These are phyloP conservation scores for Penicillium italicum DNA, from an alignment of 2,329 filamentous ascomycete species.

Conservation along the genomic window DNA sequence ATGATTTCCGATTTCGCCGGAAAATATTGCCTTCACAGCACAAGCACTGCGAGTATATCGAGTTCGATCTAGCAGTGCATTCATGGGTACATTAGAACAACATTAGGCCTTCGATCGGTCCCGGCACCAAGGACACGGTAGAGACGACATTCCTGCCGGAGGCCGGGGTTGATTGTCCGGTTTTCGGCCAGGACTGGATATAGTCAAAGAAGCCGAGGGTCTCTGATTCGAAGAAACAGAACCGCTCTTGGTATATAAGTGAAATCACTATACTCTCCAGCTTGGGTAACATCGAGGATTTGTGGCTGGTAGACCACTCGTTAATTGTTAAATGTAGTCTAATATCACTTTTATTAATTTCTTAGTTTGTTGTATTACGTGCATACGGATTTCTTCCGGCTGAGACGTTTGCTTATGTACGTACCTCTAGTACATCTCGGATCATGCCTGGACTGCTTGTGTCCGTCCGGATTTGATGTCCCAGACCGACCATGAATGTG, in stretches of 20 bases:
- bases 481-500: too few species aligned
- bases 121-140: neutral
- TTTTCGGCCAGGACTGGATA: neutral
- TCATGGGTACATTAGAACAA: neutral
- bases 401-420: neutral
- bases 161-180: neutral
- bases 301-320: neutral
- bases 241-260: neutral
- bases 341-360: neutral
- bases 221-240: neutral
- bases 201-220: neutral
- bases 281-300: slow-evolving; percentile 1
- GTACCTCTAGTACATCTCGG: neutral
- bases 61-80: neutral
- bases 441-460: neutral
- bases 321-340: neutral
- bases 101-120: neutral
- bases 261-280: neutral
- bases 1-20: neutral
- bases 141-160: neutral
- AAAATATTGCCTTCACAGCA: neutral
- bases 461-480: neutral
- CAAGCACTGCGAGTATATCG: neutral
- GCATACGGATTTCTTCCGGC: neutral
- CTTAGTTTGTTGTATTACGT: neutral